phyloP scores from a whole-genome alignment of 2,329 filamentous ascomycete genomes.

The Venturia pyrina region DNA sequence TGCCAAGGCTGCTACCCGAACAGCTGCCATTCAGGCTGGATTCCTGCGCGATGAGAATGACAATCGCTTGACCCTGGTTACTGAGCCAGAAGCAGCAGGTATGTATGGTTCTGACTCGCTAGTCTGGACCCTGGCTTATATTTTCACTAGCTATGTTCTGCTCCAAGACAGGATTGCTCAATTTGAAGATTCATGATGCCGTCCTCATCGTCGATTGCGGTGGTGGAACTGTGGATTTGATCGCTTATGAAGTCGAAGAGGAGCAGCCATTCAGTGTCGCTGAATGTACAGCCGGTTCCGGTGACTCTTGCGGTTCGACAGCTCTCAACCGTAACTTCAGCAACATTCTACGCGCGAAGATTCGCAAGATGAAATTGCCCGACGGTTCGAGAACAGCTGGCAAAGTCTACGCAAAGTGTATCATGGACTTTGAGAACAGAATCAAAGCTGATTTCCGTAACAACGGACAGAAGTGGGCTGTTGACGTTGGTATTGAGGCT shows the following conservation, averaged over 20 bases:
- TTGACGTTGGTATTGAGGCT: constrained; percentile 96
- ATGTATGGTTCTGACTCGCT: background rate
- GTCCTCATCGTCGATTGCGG: constrained; percentile 96
- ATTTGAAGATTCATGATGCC: constrained; percentile 97
- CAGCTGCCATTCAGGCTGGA: constrained; percentile 91
- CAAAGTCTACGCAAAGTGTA: constrained; percentile 96
- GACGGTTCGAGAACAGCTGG: constrained; percentile 96
- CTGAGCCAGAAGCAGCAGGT: constrained; percentile 91
- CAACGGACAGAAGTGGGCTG: constrained; percentile 98
- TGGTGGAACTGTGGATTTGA: constrained; percentile 96
- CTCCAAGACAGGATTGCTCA: constrained; percentile 89
- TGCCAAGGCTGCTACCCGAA: constrained; percentile 90
- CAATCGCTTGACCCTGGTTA: constrained; percentile 87
- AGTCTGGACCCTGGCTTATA: background rate
- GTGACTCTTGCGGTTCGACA: constrained; percentile 96
- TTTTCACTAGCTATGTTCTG: constrained; percentile 59
- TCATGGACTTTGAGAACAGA: constrained; percentile 99
- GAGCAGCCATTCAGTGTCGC: constrained; percentile 95
- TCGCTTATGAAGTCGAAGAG: constrained; percentile 97
- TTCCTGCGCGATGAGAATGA: constrained; percentile 97
- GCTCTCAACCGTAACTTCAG: constrained; percentile 97
- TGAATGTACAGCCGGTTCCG: constrained; percentile 93
- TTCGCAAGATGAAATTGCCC: constrained; percentile 97
- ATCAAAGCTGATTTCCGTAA: constrained; percentile 99
- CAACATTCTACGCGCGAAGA: constrained; percentile 95